Evolutionary conservation across 345 rosid species (phyloP).

Genomic region (Dimocarpus longan): DNA sequence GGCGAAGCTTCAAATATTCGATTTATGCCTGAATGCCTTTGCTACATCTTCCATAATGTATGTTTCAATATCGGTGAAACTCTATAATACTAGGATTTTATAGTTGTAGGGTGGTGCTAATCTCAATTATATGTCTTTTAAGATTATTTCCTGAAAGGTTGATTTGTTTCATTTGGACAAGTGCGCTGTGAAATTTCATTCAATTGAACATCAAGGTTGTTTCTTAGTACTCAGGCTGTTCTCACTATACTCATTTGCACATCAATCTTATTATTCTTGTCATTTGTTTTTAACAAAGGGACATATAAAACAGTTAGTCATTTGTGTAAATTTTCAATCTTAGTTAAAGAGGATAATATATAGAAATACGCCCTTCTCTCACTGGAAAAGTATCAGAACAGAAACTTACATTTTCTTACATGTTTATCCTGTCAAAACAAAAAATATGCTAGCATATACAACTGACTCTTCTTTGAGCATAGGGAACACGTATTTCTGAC

Average conservation of each 20-base stretch:
- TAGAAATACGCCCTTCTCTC: background rate
- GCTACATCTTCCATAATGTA: slow-evolving; percentile 97
- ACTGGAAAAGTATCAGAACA: background rate
- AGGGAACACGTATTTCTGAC: background rate
- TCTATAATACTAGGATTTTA: slow-evolving; percentile 3
- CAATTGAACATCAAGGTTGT: background rate
- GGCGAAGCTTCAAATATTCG: slow-evolving; percentile 99
- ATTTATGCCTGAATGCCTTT: slow-evolving; percentile 98
- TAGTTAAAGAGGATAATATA: background rate
- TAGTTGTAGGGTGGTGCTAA: slow-evolving; percentile 7
- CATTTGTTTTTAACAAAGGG: background rate
- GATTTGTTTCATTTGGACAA: slow-evolving; percentile 3
- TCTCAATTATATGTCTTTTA: background rate
- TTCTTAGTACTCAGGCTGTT: background rate
- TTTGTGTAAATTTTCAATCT: background rate
- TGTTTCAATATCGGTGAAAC: slow-evolving; percentile 23
- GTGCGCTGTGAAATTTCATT: slow-evolving; percentile 1
- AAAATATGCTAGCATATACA: background rate
- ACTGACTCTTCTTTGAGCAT: background rate
- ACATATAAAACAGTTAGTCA: background rate
- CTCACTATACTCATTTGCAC: background rate
- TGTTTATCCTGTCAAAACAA: background rate
- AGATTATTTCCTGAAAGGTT: background rate
- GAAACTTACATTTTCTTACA: background rate
- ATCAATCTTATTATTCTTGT: background rate